Percentiles rank a stretch among this genome's conserved stretches.
Conservation (phyloP, 2,329 filamentous ascomycete species). For the Cladosporium sp. region DNA sequence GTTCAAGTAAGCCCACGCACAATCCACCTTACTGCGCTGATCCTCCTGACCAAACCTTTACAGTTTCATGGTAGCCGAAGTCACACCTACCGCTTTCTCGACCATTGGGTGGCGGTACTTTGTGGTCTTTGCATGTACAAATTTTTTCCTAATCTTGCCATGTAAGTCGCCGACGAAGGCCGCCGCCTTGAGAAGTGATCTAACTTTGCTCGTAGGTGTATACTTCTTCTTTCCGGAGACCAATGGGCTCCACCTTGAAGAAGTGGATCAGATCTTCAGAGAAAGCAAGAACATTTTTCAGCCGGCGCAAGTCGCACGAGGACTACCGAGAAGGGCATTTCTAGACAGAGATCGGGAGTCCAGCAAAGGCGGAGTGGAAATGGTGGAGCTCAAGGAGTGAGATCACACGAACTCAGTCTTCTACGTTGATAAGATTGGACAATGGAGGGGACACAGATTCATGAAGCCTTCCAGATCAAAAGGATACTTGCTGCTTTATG, state of each 20-base stretch:
- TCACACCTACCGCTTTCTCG: constrained; percentile 34
- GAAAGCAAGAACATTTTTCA: background rate
- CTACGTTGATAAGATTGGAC: background rate
- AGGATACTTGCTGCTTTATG: background rate
- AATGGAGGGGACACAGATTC: background rate
- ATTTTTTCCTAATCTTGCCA: constrained; percentile 42
- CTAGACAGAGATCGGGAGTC: background rate
- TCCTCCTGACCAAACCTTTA: background rate
- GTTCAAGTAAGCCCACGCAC: constrained; percentile 39
- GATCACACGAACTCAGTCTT: background rate
- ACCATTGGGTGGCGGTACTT: constrained; percentile 57
- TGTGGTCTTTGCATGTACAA: constrained; percentile 53
- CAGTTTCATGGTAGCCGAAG: constrained; percentile 37
- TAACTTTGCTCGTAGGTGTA: constrained; percentile 41
- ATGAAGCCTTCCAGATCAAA: no score
- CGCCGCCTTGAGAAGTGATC: background rate
- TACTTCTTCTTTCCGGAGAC: constrained; percentile 58
- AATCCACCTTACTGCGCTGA: background rate
- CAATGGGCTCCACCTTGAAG: constrained; percentile 54
- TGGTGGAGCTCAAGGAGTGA: background rate
- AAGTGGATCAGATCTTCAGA: constrained; percentile 45
- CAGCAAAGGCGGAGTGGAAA: background rate
- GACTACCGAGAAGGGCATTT: background rate
- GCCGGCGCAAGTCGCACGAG: background rate
- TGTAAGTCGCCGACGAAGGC: background rate